Percentiles rank a stretch among this genome's conserved stretches.
phyloP scores from a whole-genome alignment of 2,329 filamentous ascomycete species.

The Spiromastix sp. region DNA sequence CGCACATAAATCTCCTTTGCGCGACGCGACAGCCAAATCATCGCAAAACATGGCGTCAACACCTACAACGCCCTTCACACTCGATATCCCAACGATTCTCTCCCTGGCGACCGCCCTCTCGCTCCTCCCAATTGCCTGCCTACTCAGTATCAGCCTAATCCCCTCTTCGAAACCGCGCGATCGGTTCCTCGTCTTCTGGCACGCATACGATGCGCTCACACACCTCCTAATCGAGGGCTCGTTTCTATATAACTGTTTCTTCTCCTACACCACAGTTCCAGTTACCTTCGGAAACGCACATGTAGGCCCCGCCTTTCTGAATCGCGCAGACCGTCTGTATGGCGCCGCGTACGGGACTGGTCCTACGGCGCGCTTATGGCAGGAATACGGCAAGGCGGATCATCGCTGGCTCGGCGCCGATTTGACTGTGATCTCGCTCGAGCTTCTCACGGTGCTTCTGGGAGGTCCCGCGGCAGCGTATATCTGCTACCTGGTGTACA shows the following conservation, averaged over 20 bases:
- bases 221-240: conserved; percentile 86
- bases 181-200: conserved; percentile 85
- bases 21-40: not conserved
- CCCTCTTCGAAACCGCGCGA: conserved; percentile 45
- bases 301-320: conserved; percentile 40
- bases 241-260: conserved; percentile 92
- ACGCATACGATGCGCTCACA: conserved; percentile 83
- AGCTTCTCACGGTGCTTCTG: conserved; percentile 51
- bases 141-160: conserved; percentile 39
- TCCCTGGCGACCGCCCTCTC: conserved; percentile 45
- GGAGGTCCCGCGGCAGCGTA: conserved; percentile 49
- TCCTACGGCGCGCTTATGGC: conserved; percentile 48
- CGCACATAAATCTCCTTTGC: too few species aligned
- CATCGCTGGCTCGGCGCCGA: conserved; percentile 50
- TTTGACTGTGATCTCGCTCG: conserved; percentile 47
- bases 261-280: conserved; percentile 45
- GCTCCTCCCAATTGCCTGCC: conserved; percentile 44
- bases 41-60: not conserved
- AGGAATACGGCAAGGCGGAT: conserved; percentile 57
- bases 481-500: conserved; percentile 44
- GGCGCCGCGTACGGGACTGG: conserved; percentile 47
- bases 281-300: conserved; percentile 14
- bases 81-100: conserved; percentile 33
- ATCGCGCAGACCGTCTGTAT: conserved; percentile 44
- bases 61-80: conserved; percentile 8